Percentiles rank a stretch among this genome's conserved stretches.
Evolutionary conservation across 2,329 filamentous ascomycete species (phyloP).

Genomic region (Colletotrichum spaethianum): DNA sequence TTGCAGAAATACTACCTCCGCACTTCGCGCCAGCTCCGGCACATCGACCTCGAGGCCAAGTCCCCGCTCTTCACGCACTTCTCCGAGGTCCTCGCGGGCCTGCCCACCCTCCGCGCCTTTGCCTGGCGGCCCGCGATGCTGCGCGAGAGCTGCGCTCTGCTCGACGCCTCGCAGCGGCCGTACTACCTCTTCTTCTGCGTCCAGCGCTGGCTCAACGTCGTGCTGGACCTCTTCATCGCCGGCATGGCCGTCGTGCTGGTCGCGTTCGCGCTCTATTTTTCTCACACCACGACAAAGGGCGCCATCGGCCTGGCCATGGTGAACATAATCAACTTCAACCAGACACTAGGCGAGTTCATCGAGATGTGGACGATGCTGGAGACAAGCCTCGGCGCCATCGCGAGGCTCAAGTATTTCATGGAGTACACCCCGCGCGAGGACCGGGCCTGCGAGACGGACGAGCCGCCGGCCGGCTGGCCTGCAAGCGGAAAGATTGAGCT

Average conservation of each 20-base stretch:
- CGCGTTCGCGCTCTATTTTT: constrained; percentile 56
- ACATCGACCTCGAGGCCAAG: constrained; percentile 67
- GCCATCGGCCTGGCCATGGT: constrained; percentile 50
- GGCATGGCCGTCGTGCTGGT: constrained; percentile 64
- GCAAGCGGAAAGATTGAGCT: constrained; percentile 47
- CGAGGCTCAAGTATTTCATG: constrained; percentile 49
- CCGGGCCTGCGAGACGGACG: constrained; percentile 13
- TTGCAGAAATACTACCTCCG: constrained; percentile 68
- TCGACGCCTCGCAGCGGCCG: constrained; percentile 61
- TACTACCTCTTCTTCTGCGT: constrained; percentile 65
- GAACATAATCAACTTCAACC: constrained; percentile 47
- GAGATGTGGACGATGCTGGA: constrained; percentile 54
- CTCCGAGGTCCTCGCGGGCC: constrained; percentile 61
- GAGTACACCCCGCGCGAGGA: constrained; percentile 48
- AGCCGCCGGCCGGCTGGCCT: constrained; percentile 47
- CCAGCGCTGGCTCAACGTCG: constrained; percentile 64
- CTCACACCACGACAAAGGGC: constrained; percentile 45
- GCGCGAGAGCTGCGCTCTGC: constrained; percentile 51
- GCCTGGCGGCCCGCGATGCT: constrained; percentile 59
- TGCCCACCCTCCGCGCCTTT: constrained; percentile 65
- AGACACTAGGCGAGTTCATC: constrained; percentile 51
- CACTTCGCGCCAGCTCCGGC: constrained; percentile 68
- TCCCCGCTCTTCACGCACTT: constrained; percentile 66
- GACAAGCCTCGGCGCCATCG: constrained; percentile 53
- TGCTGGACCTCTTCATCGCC: constrained; percentile 64